Evolutionary conservation across 345 rosid species (phyloP).

Genomic region (Camelina laxa): DNA sequence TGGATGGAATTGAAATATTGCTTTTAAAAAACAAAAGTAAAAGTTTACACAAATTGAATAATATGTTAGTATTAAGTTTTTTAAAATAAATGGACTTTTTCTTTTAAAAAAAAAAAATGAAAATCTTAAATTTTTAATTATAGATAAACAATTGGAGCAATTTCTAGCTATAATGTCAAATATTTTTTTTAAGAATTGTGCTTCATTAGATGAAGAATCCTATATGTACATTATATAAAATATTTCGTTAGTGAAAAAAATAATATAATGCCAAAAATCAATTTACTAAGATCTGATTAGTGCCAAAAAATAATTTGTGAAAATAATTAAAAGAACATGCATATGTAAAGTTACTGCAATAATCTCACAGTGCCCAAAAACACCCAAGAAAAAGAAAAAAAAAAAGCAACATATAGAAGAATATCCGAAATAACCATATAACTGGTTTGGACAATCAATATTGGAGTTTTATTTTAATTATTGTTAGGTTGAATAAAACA

Average conservation of each 20-base stretch:
- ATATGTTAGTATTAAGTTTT: neutral
- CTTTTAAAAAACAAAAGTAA: neutral
- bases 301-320: too few species aligned
- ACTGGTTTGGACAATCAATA: too few species aligned
- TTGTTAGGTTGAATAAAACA: too few species aligned
- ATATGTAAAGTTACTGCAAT: conserved; percentile 1
- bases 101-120: too few species aligned
- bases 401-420: neutral
- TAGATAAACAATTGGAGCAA: neutral
- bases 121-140: neutral
- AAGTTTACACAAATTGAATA: neutral
- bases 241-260: too few species aligned
- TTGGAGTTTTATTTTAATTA: too few species aligned
- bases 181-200: neutral
- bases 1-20: neutral
- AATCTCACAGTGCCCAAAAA: neutral
- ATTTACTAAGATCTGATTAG: too few species aligned
- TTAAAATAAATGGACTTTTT: neutral
- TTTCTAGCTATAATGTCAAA: neutral
- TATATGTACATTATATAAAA: too few species aligned
- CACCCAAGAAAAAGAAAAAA: too few species aligned
- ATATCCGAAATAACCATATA: too few species aligned
- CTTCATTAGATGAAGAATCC: neutral
- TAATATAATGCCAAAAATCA: too few species aligned
- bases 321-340: too few species aligned